Evolutionary conservation across 108 stramenopile genomes (phyloP).

Genomic region (Seminavis robusta): DNA sequence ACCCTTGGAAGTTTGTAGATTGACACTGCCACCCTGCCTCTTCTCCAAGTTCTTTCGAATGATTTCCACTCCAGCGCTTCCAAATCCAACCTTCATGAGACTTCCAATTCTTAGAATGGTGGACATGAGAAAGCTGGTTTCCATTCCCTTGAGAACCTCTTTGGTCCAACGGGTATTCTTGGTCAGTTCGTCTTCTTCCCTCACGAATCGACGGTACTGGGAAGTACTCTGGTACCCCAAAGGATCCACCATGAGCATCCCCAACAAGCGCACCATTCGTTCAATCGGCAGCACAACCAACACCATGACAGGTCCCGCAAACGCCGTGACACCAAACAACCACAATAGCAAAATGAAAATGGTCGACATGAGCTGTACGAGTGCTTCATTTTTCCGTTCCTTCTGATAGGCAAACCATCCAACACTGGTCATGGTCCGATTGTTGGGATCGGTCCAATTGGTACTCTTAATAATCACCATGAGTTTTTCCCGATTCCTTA

Average conservation of each 20-base stretch:
- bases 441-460: too few relatives aligned
- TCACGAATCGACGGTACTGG: slow-evolving; percentile 40
- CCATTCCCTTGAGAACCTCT: slow-evolving; percentile 65
- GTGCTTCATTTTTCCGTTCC: slow-evolving; percentile 8
- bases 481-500: slow-evolving; percentile 55
- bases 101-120: slow-evolving; percentile 87
- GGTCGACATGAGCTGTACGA: slow-evolving; percentile 39
- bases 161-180: slow-evolving; percentile 48
- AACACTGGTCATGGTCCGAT: slow-evolving; percentile 7
- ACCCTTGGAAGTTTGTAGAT: slow-evolving; percentile 63
- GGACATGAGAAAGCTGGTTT: slow-evolving; percentile 69
- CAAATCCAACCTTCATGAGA: slow-evolving; percentile 91
- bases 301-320: slow-evolving; percentile 60
- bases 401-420: slow-evolving; percentile 26
- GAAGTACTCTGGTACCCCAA: slow-evolving; percentile 62
- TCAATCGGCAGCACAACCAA: slow-evolving; percentile 72
- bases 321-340: slow-evolving; percentile 54
- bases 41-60: slow-evolving; percentile 81
- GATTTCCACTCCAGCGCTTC: slow-evolving; percentile 89
- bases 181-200: slow-evolving; percentile 42
- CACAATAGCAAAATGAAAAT: slow-evolving; percentile 57
- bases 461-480: slow-evolving; percentile 25
- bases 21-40: slow-evolving; percentile 53
- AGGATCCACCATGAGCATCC: slow-evolving; percentile 71
- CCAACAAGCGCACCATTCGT: slow-evolving; percentile 61